Evolutionary conservation across 192 early-diverging fungal genomes (phyloP), one percentile per base, ranked within the genome.

Genomic region (Rhizophagus clarus): DNA sequence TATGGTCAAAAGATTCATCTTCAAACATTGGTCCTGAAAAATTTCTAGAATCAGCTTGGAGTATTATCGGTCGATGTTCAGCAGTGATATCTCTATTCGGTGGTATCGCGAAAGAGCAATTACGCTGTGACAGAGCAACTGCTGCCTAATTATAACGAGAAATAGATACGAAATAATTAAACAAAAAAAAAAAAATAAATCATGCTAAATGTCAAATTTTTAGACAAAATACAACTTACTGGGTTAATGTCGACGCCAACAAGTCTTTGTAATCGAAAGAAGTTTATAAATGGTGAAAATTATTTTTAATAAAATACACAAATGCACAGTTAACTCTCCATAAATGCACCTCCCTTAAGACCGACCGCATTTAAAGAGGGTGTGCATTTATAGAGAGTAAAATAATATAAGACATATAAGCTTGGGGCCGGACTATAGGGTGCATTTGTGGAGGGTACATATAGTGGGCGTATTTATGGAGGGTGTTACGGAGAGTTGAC

Each of bases 171-270:
- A 51, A 32, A 60, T 67, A 3, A 42, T 34, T 40, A 62, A 40
- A 28, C 56, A 82, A 61, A 12, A 3, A 49, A 3, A 83, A 67
- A 10, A 12, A 3, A 49, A 3, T 82, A 67, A 10, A 7, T 34
- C 6, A 10, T 24, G 26, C 4, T 61, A 28, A n/a, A 34, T 24
- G 8, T 60, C 15, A 14, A 29, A 8, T 26, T 37, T 63, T 26
- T 47, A 1, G 2, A 61, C 17, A 17, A 40, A 17, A 17, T 12
- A 40, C 70, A 61, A 63, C 81, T 82, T 87, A 89, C 90, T 17
- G 96, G 96, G 69, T 97, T 97, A 72, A 97, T 95, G 78, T 97
- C 96, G 5, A 97, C 88, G 62, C 94, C 96, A 37, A 91, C 84
- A 79, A 92, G 71, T 47, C 71, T 72, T 72, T 72, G n/a, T 22